These are phyloP conservation scores for Tetraselmis striata DNA, from an alignment of 139 green algal genomes.

Conservation along the genomic window DNA sequence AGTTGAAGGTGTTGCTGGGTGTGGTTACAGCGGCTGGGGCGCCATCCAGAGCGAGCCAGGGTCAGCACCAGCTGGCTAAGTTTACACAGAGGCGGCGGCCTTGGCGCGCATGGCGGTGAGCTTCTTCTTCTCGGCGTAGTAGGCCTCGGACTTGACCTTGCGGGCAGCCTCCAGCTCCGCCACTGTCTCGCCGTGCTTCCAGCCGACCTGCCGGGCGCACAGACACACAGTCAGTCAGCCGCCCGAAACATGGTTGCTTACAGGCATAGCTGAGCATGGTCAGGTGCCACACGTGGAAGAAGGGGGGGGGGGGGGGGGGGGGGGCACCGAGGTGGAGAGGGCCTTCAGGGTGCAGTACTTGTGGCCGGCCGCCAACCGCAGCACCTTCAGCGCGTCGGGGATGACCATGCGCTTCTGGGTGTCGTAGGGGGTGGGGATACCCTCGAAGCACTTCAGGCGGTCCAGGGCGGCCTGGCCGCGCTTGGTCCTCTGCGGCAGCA, in stretches of 20 bases:
- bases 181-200: conserved; percentile 88
- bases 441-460: conserved; percentile 93
- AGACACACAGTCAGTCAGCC: too few species aligned
- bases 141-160: conserved; percentile 71
- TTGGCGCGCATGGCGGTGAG: conserved; percentile 52
- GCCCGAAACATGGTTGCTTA: too few species aligned
- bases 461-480: conserved; percentile 89
- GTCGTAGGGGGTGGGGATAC: conserved; percentile 84
- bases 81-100: conserved; percentile 36
- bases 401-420: conserved; percentile 94
- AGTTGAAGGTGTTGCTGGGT: conserved; percentile 1
- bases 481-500: conserved; percentile 97
- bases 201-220: conserved; percentile 75
- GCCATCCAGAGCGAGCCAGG: background rate
- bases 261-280: background rate
- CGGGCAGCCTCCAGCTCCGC: conserved; percentile 84
- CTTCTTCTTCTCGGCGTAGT: conserved; percentile 83
- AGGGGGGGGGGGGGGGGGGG: background rate
- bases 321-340: conserved; percentile 60
- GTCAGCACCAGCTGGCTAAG: background rate
- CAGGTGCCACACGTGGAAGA: background rate
- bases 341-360: conserved; percentile 84
- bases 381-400: conserved; percentile 92
- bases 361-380: conserved; percentile 88
- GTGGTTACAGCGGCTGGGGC: background rate